Evolutionary conservation across 1,284 basidiomycete genomes (phyloP).

Genomic region (Ustilago loliicola): DNA sequence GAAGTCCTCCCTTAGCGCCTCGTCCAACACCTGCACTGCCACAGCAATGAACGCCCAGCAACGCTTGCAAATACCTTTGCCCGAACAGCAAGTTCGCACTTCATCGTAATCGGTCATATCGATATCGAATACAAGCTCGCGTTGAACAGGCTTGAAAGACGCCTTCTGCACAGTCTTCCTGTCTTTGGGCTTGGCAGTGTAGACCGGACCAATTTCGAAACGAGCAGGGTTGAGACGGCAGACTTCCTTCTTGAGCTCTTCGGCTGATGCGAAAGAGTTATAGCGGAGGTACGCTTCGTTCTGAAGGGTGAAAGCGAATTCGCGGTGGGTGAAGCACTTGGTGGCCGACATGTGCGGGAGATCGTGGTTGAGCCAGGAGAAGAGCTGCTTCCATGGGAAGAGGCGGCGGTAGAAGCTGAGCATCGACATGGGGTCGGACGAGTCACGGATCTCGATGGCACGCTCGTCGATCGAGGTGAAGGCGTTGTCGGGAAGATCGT

Average conservation of each 20-base stretch:
- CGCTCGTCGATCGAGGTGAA: constrained; percentile 59
- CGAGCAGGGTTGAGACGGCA: constrained; percentile 73
- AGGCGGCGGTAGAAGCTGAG: constrained; percentile 89
- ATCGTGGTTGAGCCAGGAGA: constrained; percentile 94
- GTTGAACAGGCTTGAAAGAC: constrained; percentile 81
- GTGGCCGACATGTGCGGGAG: constrained; percentile 77
- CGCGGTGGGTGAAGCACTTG: constrained; percentile 76
- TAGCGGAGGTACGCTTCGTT: constrained; percentile 93
- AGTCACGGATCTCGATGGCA: constrained; percentile 69
- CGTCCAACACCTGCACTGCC: constrained; percentile 89
- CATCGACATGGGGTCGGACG: constrained; percentile 79
- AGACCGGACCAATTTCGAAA: constrained; percentile 97
- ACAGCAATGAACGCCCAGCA: constrained; percentile 97
- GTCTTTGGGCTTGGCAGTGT: constrained; percentile 90
- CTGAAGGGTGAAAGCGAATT: constrained; percentile 95
- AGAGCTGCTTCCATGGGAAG: constrained; percentile 94
- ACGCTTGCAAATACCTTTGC: constrained; percentile 88
- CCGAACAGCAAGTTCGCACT: constrained; percentile 93
- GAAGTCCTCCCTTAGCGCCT: constrained; percentile 83
- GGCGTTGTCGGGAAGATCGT: constrained; percentile 53
- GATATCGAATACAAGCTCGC: constrained; percentile 99
- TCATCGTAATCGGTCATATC: constrained; percentile 99
- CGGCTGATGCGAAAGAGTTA: constrained; percentile 85
- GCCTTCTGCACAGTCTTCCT: constrained; percentile 85
- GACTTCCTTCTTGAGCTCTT: constrained; percentile 90